phyloP scores from a whole-genome alignment of 495 filamentous ascomycete genomes.

The Xylaria telfairii region DNA sequence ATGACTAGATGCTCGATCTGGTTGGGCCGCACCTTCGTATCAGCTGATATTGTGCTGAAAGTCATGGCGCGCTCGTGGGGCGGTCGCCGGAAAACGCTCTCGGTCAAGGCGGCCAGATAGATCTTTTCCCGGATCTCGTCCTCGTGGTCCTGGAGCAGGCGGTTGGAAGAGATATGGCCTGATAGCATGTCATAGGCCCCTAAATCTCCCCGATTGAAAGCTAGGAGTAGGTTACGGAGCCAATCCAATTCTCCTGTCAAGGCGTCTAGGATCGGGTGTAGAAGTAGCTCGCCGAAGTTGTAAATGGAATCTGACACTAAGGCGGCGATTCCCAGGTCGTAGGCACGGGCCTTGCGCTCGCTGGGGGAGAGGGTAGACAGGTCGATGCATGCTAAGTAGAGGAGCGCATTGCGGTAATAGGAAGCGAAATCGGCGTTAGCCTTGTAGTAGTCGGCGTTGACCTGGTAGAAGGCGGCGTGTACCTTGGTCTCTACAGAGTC shows the following conservation, averaged over 20 bases:
- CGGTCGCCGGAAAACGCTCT: slow-evolving; percentile 93
- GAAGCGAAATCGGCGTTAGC: slow-evolving; percentile 89
- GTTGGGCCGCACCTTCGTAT: slow-evolving; percentile 87
- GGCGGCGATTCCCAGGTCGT: slow-evolving; percentile 91
- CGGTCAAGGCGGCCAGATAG: slow-evolving; percentile 90
- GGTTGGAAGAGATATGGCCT: slow-evolving; percentile 75
- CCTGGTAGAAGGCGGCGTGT: slow-evolving; percentile 94
- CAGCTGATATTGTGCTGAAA: slow-evolving; percentile 82
- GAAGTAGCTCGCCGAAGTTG: slow-evolving; percentile 98
- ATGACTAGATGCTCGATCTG: slow-evolving; percentile 98
- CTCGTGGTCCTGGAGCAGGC: slow-evolving; percentile 78
- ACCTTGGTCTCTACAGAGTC: slow-evolving; percentile 96
- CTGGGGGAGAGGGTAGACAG: slow-evolving; percentile 69
- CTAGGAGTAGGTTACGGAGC: slow-evolving; percentile 92
- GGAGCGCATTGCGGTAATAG: slow-evolving; percentile 96
- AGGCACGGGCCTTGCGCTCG: slow-evolving; percentile 82
- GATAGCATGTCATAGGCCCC: slow-evolving; percentile 81
- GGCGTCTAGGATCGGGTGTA: slow-evolving; percentile 93
- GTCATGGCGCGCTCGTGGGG: slow-evolving; percentile 94
- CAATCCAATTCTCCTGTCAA: slow-evolving; percentile 71
- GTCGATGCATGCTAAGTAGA: slow-evolving; percentile 97
- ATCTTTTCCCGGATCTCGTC: slow-evolving; percentile 96
- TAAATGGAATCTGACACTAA: slow-evolving; percentile 94
- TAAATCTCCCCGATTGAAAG: slow-evolving; percentile 96
- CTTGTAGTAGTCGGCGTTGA: slow-evolving; percentile 94